Evolutionary conservation across 768 basidiomycete species (phyloP).

Genomic region (Strobilomyces confusus): DNA sequence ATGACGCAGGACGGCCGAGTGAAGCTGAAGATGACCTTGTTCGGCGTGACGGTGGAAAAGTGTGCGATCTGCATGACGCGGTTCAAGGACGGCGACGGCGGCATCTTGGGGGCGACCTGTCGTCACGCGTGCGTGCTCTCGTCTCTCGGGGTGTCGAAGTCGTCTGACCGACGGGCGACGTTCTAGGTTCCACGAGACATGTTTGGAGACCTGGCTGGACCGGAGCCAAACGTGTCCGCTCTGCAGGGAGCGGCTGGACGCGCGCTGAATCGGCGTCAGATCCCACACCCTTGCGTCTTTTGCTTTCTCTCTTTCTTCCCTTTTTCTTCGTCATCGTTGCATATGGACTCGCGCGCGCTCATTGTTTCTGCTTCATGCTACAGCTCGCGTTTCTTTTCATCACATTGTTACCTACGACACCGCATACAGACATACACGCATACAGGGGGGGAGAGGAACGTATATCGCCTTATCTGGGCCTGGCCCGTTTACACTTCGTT

Average conservation of each 20-base stretch:
- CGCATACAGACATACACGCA: not conserved
- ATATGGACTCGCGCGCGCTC: constrained; percentile 15
- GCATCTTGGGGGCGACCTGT: constrained; percentile 54
- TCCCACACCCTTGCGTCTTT: not conserved
- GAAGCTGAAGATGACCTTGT: constrained; percentile 64
- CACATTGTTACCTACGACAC: constrained; percentile 6
- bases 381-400: constrained; percentile 5
- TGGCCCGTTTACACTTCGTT: constrained; percentile 17
- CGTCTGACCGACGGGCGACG: not conserved
- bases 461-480: constrained; percentile 10
- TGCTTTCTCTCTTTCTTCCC: not conserved
- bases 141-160: not conserved
- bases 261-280: constrained; percentile 13
- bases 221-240: constrained; percentile 61
- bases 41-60: constrained; percentile 61
- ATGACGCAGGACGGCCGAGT: constrained; percentile 60
- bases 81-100: constrained; percentile 58
- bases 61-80: constrained; percentile 73
- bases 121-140: constrained; percentile 45
- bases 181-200: constrained; percentile 55
- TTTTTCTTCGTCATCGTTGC: constrained; percentile 1
- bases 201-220: constrained; percentile 59
- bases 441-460: not conserved
- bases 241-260: constrained; percentile 48
- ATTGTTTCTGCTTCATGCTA: constrained; percentile 10